Evolutionary conservation across 2,329 filamentous ascomycete genomes (phyloP).

Genomic region (Talaromyces sp.): DNA sequence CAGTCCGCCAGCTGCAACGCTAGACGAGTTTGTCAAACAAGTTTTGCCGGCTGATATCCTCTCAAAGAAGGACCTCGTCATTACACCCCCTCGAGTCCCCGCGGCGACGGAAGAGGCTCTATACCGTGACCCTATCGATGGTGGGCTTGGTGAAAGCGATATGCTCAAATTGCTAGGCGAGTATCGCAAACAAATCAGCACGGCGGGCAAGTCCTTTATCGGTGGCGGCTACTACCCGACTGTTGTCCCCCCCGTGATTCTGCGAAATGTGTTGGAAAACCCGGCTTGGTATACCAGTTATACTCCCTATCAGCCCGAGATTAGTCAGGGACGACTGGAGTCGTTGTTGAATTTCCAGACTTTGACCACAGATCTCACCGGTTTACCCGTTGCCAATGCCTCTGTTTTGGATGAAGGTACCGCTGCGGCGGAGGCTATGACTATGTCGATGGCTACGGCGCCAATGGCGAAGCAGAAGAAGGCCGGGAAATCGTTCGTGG

Average conservation of each 20-base stretch:
- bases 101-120: slow-evolving; percentile 33
- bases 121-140: slow-evolving; percentile 36
- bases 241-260: slow-evolving; percentile 83
- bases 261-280: slow-evolving; percentile 86
- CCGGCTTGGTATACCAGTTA: slow-evolving; percentile 98
- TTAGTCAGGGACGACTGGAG: slow-evolving; percentile 90
- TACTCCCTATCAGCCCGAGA: slow-evolving; percentile 94
- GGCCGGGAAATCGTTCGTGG: slow-evolving; percentile 73
- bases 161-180: slow-evolving; percentile 40
- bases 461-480: slow-evolving; percentile 68
- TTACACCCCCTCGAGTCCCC: slow-evolving; percentile 47
- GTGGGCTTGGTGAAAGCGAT: slow-evolving; percentile 46
- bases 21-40: slow-evolving; percentile 81
- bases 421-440: slow-evolving; percentile 93
- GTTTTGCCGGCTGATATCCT: slow-evolving; percentile 79
- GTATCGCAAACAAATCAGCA: slow-evolving; percentile 56
- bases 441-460: slow-evolving; percentile 75
- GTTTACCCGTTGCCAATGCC: slow-evolving; percentile 81
- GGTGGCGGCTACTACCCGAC: slow-evolving; percentile 86
- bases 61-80: slow-evolving; percentile 59
- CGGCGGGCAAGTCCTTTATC: slow-evolving; percentile 64
- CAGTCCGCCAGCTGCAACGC: slow-evolving; percentile 65
- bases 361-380: slow-evolving; percentile 82
- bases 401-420: slow-evolving; percentile 88
- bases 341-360: slow-evolving; percentile 95